Evolutionary conservation across 805 yeast species (phyloP), one percentile per base, ranked within the genome.

Genomic region (Ogataea neopini): DNA sequence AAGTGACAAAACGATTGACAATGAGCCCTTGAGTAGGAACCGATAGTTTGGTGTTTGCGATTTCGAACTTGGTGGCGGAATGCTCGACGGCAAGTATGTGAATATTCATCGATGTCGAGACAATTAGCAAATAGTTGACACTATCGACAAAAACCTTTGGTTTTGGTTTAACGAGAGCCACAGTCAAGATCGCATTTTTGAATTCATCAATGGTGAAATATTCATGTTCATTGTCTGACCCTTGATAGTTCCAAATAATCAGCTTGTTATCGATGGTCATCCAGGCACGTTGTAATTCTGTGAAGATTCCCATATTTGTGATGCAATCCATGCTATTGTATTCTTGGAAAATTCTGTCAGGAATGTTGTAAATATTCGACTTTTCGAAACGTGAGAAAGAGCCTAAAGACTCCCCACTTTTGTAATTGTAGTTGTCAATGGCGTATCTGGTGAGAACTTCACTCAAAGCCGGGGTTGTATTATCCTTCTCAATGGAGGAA

Each of bases 201-300:
- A 90, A 77, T 54, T 86, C 95, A 62, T 89, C 97, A 43, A 92
- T 86, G 7, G 89, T 81, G 57, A 83, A 83, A 60, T 82, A 87
- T 49, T 86, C 92, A 22, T 75, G 66, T 18, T 79, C 76, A 11
- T 60, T 55, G 48, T 77, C 79, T 7, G 69, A 59, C 1, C 62
- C 59, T 39, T 51, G 52, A 61, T 84, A 81, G 64, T 90, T 85
- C 98, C 98, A 94, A 19, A 95, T 74, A 28, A 86, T 79, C 58
- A 92, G 72, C 58, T 86, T 85, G 62, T 85, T 84, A 60, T 89
- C 97, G 26, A 84, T 80, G 3, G 86, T 81, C 26, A 92, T 76
- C 97, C 97, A 94, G 11, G 91, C 81, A 49, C 96, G 80, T 51
- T 81, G 79, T 25, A 94, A 76, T 48, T 86, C 90, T 0, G 91